Conservation (phyloP, 805 yeast genomes). For the Wickerhamiella nectarea region DNA sequence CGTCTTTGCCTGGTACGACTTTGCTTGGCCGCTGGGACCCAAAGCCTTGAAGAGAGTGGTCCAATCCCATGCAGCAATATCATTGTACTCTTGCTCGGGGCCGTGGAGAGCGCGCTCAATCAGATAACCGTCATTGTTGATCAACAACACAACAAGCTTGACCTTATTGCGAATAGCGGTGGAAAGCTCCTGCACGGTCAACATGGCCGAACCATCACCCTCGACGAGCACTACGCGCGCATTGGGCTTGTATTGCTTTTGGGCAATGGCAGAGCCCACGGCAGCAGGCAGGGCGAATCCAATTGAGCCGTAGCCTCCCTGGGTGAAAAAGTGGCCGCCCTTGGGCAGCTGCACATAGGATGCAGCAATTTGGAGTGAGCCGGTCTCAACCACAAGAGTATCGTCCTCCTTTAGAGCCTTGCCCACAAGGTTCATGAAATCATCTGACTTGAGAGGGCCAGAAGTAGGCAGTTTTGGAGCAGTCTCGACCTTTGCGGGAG, state of each 20-base stretch:
- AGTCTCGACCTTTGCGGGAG: conserved; percentile 14
- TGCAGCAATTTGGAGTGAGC: conserved; percentile 67
- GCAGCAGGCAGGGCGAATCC: conserved; percentile 84
- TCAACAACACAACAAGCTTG: conserved; percentile 54
- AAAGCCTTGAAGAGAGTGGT: conserved; percentile 49
- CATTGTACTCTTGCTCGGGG: conserved; percentile 62
- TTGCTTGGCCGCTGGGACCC: conserved; percentile 24
- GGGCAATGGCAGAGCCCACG: conserved; percentile 56
- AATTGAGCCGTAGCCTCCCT: conserved; percentile 69
- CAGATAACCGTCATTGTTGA: conserved; percentile 82
- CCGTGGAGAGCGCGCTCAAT: conserved; percentile 82
- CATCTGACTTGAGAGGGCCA: conserved; percentile 28
- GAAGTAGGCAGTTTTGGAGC: conserved; percentile 14
- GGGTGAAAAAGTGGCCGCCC: conserved; percentile 37
- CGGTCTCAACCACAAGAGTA: conserved; percentile 65
- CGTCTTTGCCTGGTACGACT: conserved; percentile 27
- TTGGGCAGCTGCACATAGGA: conserved; percentile 53
- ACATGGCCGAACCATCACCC: conserved; percentile 92
- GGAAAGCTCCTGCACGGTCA: conserved; percentile 79
- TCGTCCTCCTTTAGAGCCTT: conserved; percentile 46
- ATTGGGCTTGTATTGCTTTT: conserved; percentile 16
- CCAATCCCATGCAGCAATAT: conserved; percentile 82
- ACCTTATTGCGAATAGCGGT: conserved; percentile 46
- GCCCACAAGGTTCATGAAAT: conserved; percentile 31
- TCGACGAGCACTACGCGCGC: conserved; percentile 59